Percentiles rank a stretch among this genome's conserved stretches.
Conservation (phyloP, 306 rosid species). For the Fragaria nilgerrensis region DNA sequence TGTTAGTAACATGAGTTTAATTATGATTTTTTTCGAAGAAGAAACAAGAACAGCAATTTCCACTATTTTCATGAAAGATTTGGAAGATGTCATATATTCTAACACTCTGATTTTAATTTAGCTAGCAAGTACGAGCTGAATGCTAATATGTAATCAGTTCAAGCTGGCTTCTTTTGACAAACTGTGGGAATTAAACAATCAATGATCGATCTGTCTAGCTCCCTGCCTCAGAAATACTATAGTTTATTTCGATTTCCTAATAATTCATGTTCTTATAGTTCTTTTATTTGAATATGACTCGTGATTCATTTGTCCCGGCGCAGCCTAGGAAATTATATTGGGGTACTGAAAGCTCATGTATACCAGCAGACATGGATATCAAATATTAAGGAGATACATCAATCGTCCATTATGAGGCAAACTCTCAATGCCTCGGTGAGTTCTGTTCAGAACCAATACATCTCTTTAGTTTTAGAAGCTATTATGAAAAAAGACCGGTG, state of each 20-base stretch:
- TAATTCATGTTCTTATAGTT: neutral
- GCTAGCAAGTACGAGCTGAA: neutral
- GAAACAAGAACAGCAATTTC: neutral
- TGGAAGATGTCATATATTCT: neutral
- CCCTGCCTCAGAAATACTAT: neutral
- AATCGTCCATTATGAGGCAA: neutral
- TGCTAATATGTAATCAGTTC: neutral
- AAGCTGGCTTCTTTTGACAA: constrained; percentile 11
- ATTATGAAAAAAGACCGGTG: neutral
- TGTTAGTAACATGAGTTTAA: neutral
- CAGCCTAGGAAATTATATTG: neutral
- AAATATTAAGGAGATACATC: neutral
- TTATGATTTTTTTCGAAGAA: neutral
- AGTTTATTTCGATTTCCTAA: neutral
- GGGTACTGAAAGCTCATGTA: neutral
- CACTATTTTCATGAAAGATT: no score
- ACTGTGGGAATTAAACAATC: neutral
- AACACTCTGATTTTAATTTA: no score
- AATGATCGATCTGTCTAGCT: neutral
- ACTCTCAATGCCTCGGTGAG: neutral
- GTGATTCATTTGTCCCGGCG: neutral
- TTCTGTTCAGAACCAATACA: neutral
- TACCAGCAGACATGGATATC: neutral
- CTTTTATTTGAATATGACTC: neutral
- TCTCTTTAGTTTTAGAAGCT: neutral